These are phyloP conservation scores for Heterobasidion irregulare DNA, from an alignment of 1,284 basidiomycete genomes.

Conservation along the genomic window DNA sequence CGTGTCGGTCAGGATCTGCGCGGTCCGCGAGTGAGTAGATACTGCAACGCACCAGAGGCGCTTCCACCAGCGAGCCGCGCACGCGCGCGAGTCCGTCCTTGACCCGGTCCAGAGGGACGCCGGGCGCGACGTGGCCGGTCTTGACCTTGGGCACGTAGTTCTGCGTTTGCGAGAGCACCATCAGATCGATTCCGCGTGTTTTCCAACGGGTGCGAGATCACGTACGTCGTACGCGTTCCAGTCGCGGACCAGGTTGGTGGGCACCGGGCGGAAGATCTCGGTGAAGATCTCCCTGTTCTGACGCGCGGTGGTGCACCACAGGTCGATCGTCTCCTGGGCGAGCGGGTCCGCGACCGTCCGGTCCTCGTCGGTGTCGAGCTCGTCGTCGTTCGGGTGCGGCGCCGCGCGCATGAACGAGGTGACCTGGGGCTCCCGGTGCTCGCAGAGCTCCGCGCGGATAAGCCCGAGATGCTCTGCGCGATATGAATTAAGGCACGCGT, in stretches of 20 bases:
- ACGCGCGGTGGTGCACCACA: constrained; percentile 71
- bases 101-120: constrained; percentile 52
- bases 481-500: not conserved
- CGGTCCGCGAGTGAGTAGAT: not conserved
- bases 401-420: constrained; percentile 75
- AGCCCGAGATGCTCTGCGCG: constrained; percentile 79
- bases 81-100: constrained; percentile 71
- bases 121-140: constrained; percentile 75
- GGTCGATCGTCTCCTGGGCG: constrained; percentile 43
- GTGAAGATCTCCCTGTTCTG: constrained; percentile 77
- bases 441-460: constrained; percentile 51
- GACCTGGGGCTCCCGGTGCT: constrained; percentile 28
- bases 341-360: constrained; percentile 75
- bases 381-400: constrained; percentile 61
- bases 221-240: constrained; percentile 76
- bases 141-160: constrained; percentile 68
- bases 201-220: constrained; percentile 5
- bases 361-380: constrained; percentile 54
- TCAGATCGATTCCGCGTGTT: constrained; percentile 3
- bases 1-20: not conserved
- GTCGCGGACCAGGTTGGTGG: constrained; percentile 69
- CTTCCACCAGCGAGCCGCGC: constrained; percentile 67
- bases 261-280: constrained; percentile 78
- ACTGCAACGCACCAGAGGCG: constrained; percentile 50
- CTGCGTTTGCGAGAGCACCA: constrained; percentile 25